A percentile compares a stretch with the other conserved stretches of the same genome.
Evolutionary conservation across 768 basidiomycete species (phyloP).

Genomic region (Tylopilus balloui): DNA sequence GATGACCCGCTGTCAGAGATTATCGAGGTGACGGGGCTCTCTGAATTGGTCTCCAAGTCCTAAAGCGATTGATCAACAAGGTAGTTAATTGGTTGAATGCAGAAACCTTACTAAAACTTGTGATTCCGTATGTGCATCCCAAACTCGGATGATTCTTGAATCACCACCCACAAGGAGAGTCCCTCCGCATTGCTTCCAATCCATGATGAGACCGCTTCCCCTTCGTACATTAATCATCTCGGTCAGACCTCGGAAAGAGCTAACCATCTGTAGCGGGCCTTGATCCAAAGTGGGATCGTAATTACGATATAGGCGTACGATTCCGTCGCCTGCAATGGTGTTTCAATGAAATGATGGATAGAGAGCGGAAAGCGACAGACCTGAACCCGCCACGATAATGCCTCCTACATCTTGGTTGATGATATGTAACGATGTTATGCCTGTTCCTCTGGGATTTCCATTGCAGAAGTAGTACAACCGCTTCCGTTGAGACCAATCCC

Average conservation of each 20-base stretch:
- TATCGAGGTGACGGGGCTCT: conserved; percentile 85
- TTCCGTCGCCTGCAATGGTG: conserved; percentile 71
- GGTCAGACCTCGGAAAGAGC: conserved; percentile 84
- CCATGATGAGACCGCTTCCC: conserved; percentile 80
- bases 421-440: conserved; percentile 83
- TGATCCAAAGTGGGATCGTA: conserved; percentile 74
- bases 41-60: conserved; percentile 88
- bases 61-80: conserved; percentile 29
- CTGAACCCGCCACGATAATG: conserved; percentile 81
- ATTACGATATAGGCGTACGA: conserved; percentile 87
- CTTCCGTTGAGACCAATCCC: conserved; percentile 87
- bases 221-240: conserved; percentile 72
- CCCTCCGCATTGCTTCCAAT: conserved; percentile 91
- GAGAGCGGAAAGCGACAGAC: conserved; percentile 39
- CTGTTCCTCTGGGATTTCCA: conserved; percentile 76
- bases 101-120: conserved; percentile 55
- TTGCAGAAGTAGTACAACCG: conserved; percentile 84
- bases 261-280: conserved; percentile 84
- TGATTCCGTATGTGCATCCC: conserved; percentile 92
- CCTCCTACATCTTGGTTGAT: conserved; percentile 96
- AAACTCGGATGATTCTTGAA: conserved; percentile 80
- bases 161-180: conserved; percentile 89
- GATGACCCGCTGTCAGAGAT: conserved; percentile 71
- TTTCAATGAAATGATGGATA: not conserved
- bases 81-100: not conserved